phyloP scores from a whole-genome alignment of 2,329 filamentous ascomycete species.

The Xylaria arbuscula region DNA sequence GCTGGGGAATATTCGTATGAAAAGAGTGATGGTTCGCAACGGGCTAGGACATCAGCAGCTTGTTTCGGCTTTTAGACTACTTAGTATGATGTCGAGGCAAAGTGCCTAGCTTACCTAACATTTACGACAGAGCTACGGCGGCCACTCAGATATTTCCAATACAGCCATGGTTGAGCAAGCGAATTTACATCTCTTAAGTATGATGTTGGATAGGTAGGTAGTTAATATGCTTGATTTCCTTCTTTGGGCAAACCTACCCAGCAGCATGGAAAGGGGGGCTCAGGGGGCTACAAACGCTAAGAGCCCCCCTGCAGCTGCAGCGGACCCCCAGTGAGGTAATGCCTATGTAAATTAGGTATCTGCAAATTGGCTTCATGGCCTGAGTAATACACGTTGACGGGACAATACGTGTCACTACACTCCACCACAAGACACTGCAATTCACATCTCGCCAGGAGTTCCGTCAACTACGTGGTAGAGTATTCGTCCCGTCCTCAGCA shows the following conservation, averaged over 20 bases:
- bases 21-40: not conserved
- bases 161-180: not conserved
- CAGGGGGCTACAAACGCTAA: not conserved
- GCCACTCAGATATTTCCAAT: not conserved
- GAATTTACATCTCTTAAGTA: not conserved
- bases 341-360: not conserved
- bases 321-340: not conserved
- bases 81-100: not conserved
- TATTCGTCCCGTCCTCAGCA: not conserved
- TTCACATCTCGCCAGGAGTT: not conserved
- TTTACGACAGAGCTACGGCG: not conserved
- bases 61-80: not conserved
- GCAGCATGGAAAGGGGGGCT: constrained; percentile 16
- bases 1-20: not conserved
- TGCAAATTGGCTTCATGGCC: no score
- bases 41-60: not conserved
- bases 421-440: not conserved
- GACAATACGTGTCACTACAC: not conserved
- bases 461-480: not conserved
- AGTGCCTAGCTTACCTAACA: not conserved
- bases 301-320: not conserved
- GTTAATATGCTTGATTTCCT: not conserved
- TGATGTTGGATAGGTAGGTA: not conserved
- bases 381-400: no score
- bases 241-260: constrained; percentile 11